A percentile compares a stretch with the other conserved stretches of the same genome.
Conservation (phyloP, 352 stramenopile species). For the Phytophthora tubulina region DNA sequence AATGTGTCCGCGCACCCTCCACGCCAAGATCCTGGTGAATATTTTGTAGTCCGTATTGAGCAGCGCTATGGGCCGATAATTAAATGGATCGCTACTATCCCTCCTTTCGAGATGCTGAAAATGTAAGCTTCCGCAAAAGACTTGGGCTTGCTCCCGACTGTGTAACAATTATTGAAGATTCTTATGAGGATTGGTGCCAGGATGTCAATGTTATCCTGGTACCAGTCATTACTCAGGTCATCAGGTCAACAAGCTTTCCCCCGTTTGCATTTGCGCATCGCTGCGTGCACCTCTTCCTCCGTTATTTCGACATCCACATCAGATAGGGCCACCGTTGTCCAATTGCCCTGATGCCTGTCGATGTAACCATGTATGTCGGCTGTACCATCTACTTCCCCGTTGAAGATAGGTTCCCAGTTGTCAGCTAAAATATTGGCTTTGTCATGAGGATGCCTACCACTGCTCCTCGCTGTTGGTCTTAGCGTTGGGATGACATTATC, state of each 20-base stretch:
- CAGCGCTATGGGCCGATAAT: too few relatives aligned
- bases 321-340: background rate
- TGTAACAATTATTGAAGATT: too few relatives aligned
- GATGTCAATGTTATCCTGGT: too few relatives aligned
- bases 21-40: too few relatives aligned
- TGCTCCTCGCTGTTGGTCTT: too few relatives aligned
- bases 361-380: background rate
- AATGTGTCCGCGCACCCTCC: too few relatives aligned
- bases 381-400: background rate
- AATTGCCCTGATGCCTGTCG: background rate
- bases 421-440: constrained; percentile 8
- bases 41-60: too few relatives aligned
- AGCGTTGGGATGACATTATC: background rate
- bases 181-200: too few relatives aligned
- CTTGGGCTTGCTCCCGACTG: too few relatives aligned
- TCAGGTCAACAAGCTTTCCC: background rate
- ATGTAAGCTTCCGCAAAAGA: too few relatives aligned
- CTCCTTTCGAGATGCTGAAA: too few relatives aligned
- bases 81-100: too few relatives aligned
- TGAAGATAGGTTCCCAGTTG: background rate
- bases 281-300: background rate
- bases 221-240: background rate
- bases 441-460: background rate
- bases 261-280: background rate
- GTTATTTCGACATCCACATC: constrained; percentile 2